These are phyloP conservation scores for Biscogniauxia sp. DNA, from an alignment of 2,329 filamentous ascomycete species.

Conservation along the genomic window DNA sequence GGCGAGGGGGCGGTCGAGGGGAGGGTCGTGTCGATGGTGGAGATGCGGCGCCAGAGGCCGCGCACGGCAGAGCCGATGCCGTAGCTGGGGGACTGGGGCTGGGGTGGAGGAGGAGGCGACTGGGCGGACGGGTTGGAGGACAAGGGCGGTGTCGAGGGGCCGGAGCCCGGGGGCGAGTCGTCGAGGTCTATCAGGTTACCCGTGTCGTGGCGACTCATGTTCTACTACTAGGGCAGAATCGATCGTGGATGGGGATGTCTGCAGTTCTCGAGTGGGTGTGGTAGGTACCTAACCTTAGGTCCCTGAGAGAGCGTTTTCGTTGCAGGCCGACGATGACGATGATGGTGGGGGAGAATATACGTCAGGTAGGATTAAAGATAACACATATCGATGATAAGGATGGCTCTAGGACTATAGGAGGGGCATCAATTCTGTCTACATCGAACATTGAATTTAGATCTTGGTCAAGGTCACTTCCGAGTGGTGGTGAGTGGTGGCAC, in stretches of 20 bases:
- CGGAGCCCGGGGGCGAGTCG: conserved; percentile 26
- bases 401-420: too few relatives aligned
- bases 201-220: conserved; percentile 25
- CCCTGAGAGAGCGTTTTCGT: too few relatives aligned
- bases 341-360: too few relatives aligned
- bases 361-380: too few relatives aligned
- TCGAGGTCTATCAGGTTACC: conserved; percentile 31
- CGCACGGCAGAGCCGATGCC: conserved; percentile 35
- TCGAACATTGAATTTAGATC: too few relatives aligned
- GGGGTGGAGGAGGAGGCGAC: conserved; percentile 7
- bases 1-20: conserved; percentile 19
- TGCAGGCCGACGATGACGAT: too few relatives aligned
- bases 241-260: not conserved
- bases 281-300: too few relatives aligned
- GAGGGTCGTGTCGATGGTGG: conserved; percentile 42
- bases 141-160: conserved; percentile 22
- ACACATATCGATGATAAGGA: too few relatives aligned
- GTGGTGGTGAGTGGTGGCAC: too few relatives aligned
- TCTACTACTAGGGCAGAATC: conserved; percentile 1
- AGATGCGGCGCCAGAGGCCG: conserved; percentile 67
- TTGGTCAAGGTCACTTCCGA: too few relatives aligned
- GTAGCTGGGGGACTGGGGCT: conserved; percentile 12
- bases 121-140: conserved; percentile 8
- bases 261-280: too few relatives aligned
- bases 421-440: too few relatives aligned